phyloP scores from a whole-genome alignment of 176 grass and related monocot genomes.

The Pontederia paniculata region DNA sequence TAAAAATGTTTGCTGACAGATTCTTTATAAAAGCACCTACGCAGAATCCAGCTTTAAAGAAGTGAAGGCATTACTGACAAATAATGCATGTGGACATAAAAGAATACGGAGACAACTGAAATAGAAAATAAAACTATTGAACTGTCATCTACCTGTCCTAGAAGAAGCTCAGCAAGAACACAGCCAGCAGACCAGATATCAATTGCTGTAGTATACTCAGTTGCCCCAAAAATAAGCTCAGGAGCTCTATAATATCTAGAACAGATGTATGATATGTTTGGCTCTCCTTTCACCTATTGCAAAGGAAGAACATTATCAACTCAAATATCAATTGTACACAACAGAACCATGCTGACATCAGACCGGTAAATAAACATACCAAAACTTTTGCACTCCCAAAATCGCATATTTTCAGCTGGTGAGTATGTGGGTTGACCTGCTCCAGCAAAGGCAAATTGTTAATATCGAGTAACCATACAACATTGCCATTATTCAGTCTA shows the following conservation, averaged over 20 bases:
- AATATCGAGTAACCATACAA: too few species aligned
- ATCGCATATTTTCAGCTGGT: conserved; percentile 78
- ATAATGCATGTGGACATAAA: too few species aligned
- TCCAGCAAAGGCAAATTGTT: neutral
- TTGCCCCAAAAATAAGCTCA: conserved; percentile 86
- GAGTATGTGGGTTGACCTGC: conserved; percentile 77
- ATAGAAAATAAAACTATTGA: too few species aligned
- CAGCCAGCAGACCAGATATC: conserved; percentile 89
- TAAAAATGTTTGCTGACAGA: too few species aligned
- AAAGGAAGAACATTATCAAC: conserved; percentile 11
- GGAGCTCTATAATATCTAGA: conserved; percentile 92
- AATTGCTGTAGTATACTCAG: conserved; percentile 78
- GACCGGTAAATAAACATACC: conserved; percentile 23
- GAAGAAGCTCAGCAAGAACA: conserved; percentile 76
- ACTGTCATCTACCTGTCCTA: conserved; percentile 45
- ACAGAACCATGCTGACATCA: neutral
- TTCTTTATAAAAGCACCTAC: too few species aligned
- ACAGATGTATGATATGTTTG: conserved; percentile 92
- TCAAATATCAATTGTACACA: conserved; percentile 9
- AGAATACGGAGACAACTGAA: too few species aligned
- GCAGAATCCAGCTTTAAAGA: too few species aligned
- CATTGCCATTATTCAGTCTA: too few species aligned
- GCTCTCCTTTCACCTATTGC: conserved; percentile 65
- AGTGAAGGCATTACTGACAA: too few species aligned
- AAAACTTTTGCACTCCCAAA: conserved; percentile 87